Base-by-base conservation (phyloP, 2,329 filamentous ascomycete genomes). In the Alternaria gaisen region DNA sequence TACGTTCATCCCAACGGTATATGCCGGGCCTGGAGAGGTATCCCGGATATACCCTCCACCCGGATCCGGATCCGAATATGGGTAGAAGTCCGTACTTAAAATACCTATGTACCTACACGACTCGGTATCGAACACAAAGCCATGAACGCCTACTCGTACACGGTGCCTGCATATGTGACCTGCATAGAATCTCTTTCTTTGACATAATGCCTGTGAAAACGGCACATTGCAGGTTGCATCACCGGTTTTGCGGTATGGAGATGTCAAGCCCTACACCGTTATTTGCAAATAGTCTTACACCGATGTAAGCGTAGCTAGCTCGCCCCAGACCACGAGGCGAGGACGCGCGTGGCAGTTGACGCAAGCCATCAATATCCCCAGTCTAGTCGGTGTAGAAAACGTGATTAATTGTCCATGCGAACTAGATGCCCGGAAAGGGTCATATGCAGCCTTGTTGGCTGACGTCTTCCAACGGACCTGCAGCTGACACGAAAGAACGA, bases 401-500 rank as follows among this genome's bases (percentile, higher is more conserved):
- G 64, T 71, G 63, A 71, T 63, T 56, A 55, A 65, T 61, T 56
- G 50, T 61, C 43, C 36, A 70, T 72, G 66, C 66, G 61, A 69
- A 66, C 60, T 42, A 57, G 58, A 60, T 57, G 47, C 46, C 53
- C 56, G 46, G 34, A 36, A 18, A 38, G 46, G 28, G 53, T 57
- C 53, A 52, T 43, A 44, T 34, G 44, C 47, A 32, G 24, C 20
- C 26, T 51, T 12, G 36, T 65, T 64, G 58, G 65, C 58, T 62
- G 61, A 59, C 61, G 48, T 50, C 36, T 22, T 24, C 20, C 20
- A 58, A 60, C 30, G 67, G 62, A 71, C 67, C 68, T 72, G 69
- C 69, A 72, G 68, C 69, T 72, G 69, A 72, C 68, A 69, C 53
- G 61, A 64, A 36, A 36, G n/a, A 44, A 40, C 24, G 34, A 48